Evolutionary conservation across 805 yeast genomes (phyloP).

Genomic region (Metschnikowia continentalis): DNA sequence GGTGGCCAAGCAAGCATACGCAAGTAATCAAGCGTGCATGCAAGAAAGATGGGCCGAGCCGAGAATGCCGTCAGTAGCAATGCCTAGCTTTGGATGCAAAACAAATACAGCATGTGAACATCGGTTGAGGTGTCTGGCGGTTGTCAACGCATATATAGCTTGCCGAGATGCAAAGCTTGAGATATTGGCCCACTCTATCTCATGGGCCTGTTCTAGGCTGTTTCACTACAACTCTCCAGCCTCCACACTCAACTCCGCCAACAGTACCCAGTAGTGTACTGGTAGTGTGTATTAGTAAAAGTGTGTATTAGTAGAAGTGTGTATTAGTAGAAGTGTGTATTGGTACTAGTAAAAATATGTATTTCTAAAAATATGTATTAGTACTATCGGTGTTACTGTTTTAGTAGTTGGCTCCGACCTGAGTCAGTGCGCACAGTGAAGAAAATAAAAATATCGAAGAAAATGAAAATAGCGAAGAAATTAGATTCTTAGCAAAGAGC

Average conservation of each 20-base stretch:
- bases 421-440: too few species aligned
- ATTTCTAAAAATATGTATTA: too few species aligned
- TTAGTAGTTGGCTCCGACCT: too few species aligned
- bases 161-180: neutral
- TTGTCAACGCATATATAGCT: neutral
- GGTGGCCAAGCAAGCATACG: neutral
- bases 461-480: too few species aligned
- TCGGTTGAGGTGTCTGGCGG: neutral
- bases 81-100: neutral
- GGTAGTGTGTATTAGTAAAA: too few species aligned
- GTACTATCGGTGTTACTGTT: too few species aligned
- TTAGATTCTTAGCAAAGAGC: neutral
- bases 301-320: too few species aligned
- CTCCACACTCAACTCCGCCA: too few species aligned
- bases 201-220: neutral
- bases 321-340: too few species aligned
- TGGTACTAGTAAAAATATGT: too few species aligned
- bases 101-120: neutral
- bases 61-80: neutral
- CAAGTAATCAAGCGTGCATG: neutral
- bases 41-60: constrained; percentile 1
- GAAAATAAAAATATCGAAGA: too few species aligned
- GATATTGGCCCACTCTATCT: neutral
- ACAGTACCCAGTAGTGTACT: too few species aligned
- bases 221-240: neutral